Evolutionary conservation across 352 stramenopile species (phyloP).

Genomic region (Pythium phragmitis): DNA sequence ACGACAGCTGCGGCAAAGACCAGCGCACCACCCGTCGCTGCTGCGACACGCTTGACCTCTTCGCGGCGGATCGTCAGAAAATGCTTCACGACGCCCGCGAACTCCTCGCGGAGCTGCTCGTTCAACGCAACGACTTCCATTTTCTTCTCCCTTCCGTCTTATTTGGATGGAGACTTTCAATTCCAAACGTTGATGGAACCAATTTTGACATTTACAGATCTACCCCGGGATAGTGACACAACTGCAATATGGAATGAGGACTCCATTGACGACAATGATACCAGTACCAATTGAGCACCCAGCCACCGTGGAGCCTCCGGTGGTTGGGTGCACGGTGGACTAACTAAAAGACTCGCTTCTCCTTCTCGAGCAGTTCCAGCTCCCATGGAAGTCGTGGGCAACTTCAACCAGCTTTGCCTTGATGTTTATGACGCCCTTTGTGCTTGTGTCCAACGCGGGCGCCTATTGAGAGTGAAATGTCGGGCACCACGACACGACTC

Average conservation of each 20-base stretch:
- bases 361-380: too few species aligned
- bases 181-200: neutral
- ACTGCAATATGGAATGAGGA: neutral
- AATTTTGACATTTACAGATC: neutral
- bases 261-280: too few species aligned
- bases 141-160: slow-evolving; percentile 6
- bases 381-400: too few species aligned
- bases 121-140: slow-evolving; percentile 74
- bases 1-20: neutral
- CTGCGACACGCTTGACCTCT: slow-evolving; percentile 14
- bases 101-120: slow-evolving; percentile 59
- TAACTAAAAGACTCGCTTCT: too few species aligned
- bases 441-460: too few species aligned
- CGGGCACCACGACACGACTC: too few species aligned
- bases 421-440: too few species aligned
- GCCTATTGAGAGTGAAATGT: too few species aligned
- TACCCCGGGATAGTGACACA: slow-evolving; percentile 2
- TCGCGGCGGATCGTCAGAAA: slow-evolving; percentile 34
- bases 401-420: too few species aligned
- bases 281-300: too few species aligned
- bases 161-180: neutral
- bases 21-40: neutral
- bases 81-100: slow-evolving; percentile 57
- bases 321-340: too few species aligned
- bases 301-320: too few species aligned